phyloP scores from a whole-genome alignment of 2,329 filamentous ascomycete genomes.

The Talaromyces amestolkiae region DNA sequence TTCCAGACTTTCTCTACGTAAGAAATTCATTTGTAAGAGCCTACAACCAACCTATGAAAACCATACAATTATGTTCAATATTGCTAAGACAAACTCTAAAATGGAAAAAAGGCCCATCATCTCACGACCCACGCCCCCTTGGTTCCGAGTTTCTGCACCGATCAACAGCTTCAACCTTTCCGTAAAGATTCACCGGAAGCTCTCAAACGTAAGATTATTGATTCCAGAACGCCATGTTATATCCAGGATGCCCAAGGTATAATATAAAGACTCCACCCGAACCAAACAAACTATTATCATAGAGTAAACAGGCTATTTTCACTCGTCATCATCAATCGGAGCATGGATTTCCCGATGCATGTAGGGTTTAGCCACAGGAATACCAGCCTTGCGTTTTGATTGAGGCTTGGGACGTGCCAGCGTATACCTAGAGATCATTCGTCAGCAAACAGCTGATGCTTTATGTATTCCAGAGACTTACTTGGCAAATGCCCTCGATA shows the following conservation, averaged over 20 bases:
- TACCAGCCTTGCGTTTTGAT: slow-evolving; percentile 39
- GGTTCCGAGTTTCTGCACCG: not conserved
- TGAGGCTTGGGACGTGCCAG: slow-evolving; percentile 41
- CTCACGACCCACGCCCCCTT: not conserved
- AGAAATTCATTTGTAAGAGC: not conserved
- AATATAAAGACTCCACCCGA: slow-evolving; percentile 13
- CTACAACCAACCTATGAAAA: not conserved
- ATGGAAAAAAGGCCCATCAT: not conserved
- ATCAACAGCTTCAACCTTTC: not conserved
- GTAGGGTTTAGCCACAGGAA: slow-evolving; percentile 34
- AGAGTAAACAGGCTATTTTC: slow-evolving; percentile 1
- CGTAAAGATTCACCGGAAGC: slow-evolving; percentile 8
- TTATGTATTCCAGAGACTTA: slow-evolving; percentile 56
- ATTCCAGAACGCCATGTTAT: slow-evolving; percentile 18
- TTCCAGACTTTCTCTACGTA: not conserved
- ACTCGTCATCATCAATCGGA: slow-evolving; percentile 18
- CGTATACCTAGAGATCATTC: slow-evolving; percentile 33
- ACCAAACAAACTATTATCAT: slow-evolving; percentile 8
- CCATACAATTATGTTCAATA: not conserved
- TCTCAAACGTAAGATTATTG: not conserved
- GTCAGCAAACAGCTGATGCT: not conserved
- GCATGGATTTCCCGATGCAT: slow-evolving; percentile 22
- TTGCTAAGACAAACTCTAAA: not conserved
- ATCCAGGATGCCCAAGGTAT: slow-evolving; percentile 20
- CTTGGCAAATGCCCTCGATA: slow-evolving; percentile 92